Percentiles rank a stretch among this genome's conserved stretches.
Conservation (phyloP, 1,139 yeast genomes). For the Geotrichum carabidarum region DNA sequence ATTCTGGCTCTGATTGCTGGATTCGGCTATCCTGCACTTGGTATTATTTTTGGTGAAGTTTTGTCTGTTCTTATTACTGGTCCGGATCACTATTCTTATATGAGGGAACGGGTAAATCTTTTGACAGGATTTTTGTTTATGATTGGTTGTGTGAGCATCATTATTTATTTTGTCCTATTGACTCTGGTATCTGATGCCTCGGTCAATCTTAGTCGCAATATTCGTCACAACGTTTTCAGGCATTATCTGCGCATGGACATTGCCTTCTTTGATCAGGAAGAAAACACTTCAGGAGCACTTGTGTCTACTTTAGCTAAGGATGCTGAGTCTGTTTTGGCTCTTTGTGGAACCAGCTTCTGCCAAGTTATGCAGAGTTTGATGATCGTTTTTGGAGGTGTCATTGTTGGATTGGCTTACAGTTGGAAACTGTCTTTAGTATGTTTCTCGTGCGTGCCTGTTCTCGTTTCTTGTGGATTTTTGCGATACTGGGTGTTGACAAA, state of each 20-base stretch:
- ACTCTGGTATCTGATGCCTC: conserved; percentile 28
- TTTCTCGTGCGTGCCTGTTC: conserved; percentile 58
- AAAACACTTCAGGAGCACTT: conserved; percentile 62
- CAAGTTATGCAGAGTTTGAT: conserved; percentile 70
- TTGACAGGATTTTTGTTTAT: conserved; percentile 41
- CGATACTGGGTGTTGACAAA: conserved; percentile 69
- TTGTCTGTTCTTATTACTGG: conserved; percentile 38
- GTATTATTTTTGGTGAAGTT: conserved; percentile 38
- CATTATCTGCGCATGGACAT: conserved; percentile 64
- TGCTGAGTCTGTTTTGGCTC: conserved; percentile 76
- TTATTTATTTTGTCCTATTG: conserved; percentile 30
- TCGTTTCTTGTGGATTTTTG: conserved; percentile 71
- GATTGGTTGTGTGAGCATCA: conserved; percentile 34
- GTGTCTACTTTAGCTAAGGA: conserved; percentile 78
- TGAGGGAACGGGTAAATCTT: conserved; percentile 38
- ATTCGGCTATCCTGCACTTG: conserved; percentile 41
- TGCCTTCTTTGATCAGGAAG: conserved; percentile 76
- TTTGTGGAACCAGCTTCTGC: conserved; percentile 83
- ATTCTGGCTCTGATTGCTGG: conserved; percentile 36
- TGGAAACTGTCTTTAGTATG: conserved; percentile 58
- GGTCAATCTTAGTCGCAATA: conserved; percentile 8
- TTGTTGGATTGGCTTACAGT: conserved; percentile 63
- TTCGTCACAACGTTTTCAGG: conserved; percentile 32
- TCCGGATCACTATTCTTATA: conserved; percentile 31
- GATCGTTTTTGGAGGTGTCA: conserved; percentile 65